Evolutionary conservation across 768 basidiomycete genomes (phyloP).

Genomic region (Tremella mesenterica): DNA sequence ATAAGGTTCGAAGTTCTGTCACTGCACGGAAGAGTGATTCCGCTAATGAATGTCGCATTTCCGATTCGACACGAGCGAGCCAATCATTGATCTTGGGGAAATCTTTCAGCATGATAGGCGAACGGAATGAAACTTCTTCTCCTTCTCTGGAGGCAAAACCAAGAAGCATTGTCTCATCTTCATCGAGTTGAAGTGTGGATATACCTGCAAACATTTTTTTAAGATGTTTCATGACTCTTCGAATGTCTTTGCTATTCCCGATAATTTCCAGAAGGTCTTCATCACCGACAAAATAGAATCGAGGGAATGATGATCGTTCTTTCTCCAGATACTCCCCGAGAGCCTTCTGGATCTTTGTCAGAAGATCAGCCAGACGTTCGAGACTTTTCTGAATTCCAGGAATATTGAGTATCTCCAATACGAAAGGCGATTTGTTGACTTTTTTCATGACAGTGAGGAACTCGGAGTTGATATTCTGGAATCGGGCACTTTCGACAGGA

Average conservation of each 20-base stretch:
- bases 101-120: constrained; percentile 78
- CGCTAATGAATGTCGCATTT: constrained; percentile 87
- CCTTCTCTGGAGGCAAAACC: constrained; percentile 95
- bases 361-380: constrained; percentile 87
- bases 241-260: constrained; percentile 97
- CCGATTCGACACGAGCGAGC: constrained; percentile 80
- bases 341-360: constrained; percentile 98
- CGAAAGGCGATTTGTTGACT: constrained; percentile 97
- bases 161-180: constrained; percentile 66
- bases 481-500: constrained; percentile 92
- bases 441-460: constrained; percentile 99
- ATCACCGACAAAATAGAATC: constrained; percentile 99
- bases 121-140: constrained; percentile 77
- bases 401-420: constrained; percentile 93
- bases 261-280: constrained; percentile 98
- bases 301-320: constrained; percentile 93
- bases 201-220: constrained; percentile 99
- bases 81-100: constrained; percentile 98
- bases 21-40: constrained; percentile 71
- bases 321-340: constrained; percentile 97
- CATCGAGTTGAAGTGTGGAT: constrained; percentile 72
- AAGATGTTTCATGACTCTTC: constrained; percentile 96
- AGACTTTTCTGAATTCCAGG: constrained; percentile 92
- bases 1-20: constrained; percentile 68
- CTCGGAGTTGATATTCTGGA: constrained; percentile 96